These are phyloP conservation scores for Phytophthora lateralis DNA, from an alignment of 352 stramenopile genomes.

Conservation along the genomic window DNA sequence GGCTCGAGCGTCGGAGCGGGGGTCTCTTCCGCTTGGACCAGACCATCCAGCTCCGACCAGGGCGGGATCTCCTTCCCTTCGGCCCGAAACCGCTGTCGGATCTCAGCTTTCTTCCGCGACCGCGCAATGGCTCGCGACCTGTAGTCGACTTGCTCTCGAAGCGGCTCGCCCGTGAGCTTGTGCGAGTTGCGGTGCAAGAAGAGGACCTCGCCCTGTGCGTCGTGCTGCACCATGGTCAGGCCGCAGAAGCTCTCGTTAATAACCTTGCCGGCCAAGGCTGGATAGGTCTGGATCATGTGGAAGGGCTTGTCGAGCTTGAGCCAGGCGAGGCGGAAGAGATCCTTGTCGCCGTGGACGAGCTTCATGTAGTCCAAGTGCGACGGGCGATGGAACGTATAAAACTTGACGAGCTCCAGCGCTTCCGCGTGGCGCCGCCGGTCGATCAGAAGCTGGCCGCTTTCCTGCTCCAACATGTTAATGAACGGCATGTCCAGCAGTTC, in stretches of 20 bases:
- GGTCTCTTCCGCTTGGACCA: conserved; percentile 25
- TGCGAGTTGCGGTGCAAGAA: conserved; percentile 66
- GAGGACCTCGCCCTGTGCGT: conserved; percentile 41
- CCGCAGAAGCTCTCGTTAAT: conserved; percentile 55
- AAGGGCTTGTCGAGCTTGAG: conserved; percentile 51
- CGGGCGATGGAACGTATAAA: conserved; percentile 47
- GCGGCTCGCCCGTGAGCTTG: conserved; percentile 44
- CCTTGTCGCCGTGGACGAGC: conserved; percentile 63
- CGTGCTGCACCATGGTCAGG: conserved; percentile 61
- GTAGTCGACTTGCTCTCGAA: conserved; percentile 33
- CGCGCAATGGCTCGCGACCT: conserved; percentile 22
- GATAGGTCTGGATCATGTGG: conserved; percentile 50
- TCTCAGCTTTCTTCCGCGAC: conserved; percentile 28
- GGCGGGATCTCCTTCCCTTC: conserved; percentile 31
- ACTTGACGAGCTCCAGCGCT: conserved; percentile 47
- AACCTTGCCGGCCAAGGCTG: conserved; percentile 46
- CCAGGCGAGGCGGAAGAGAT: conserved; percentile 68
- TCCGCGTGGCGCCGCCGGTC: conserved; percentile 39
- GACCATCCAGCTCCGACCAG: conserved; percentile 25
- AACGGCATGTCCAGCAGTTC: conserved; percentile 53
- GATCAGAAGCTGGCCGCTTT: conserved; percentile 69
- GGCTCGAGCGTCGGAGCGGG: conserved; percentile 30
- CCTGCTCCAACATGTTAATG: conserved; percentile 75
- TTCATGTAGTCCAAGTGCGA: conserved; percentile 38
- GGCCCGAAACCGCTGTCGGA: conserved; percentile 21